Conservation (phyloP, 2,329 filamentous ascomycete genomes). For the Botryotinia globosa region DNA sequence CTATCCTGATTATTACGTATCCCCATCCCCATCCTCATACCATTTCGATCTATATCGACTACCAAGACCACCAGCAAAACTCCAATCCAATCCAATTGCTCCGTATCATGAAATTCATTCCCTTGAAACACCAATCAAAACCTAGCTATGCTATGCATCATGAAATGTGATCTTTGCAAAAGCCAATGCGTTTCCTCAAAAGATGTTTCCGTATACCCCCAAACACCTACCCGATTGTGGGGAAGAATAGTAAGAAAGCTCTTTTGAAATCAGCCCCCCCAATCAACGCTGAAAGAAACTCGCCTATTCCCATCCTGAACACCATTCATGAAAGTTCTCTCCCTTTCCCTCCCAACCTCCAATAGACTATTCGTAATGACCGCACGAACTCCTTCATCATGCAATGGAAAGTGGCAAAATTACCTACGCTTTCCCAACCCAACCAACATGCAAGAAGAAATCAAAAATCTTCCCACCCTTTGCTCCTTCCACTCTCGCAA, state of each 20-base stretch:
- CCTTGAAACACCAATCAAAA: not conserved
- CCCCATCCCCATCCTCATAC: not conserved
- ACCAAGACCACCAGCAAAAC: not conserved
- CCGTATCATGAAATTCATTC: not conserved
- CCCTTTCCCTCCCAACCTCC: not conserved
- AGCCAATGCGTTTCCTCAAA: not conserved
- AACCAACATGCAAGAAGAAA: constrained; percentile 89
- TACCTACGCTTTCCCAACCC: constrained; percentile 71
- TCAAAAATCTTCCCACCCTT: constrained; percentile 88
- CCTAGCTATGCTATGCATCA: not conserved
- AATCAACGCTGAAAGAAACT: not conserved
- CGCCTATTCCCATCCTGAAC: not conserved
- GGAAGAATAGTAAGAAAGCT: not conserved
- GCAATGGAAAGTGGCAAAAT: not conserved
- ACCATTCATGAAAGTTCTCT: not conserved
- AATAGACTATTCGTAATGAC: not conserved
- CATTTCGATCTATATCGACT: not conserved
- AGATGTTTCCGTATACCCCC: not conserved
- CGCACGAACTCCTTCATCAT: not conserved
- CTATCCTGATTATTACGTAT: not conserved
- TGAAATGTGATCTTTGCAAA: not conserved
- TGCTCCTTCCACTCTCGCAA: constrained; percentile 77
- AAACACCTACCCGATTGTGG: not conserved
- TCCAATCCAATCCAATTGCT: not conserved
- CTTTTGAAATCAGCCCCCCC: not conserved